Evolutionary conservation across 2,329 filamentous ascomycete species (phyloP).

Genomic region (Aspergillus ochraceus): DNA sequence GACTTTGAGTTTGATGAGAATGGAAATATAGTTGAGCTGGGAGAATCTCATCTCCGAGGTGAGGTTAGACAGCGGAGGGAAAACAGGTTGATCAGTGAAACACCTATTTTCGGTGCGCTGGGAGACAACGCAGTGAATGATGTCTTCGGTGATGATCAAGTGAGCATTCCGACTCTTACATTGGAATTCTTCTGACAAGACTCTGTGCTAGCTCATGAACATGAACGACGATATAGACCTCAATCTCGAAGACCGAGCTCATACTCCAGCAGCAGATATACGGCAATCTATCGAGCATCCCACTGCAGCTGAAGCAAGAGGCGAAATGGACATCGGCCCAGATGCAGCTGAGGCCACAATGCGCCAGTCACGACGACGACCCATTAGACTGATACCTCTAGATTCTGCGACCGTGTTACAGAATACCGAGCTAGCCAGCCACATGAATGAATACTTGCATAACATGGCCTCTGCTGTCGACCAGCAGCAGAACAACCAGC

Average conservation of each 20-base stretch:
- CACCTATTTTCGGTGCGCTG: slow-evolving; percentile 40
- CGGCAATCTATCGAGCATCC: not conserved
- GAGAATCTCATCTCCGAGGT: slow-evolving; percentile 7
- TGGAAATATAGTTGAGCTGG: slow-evolving; percentile 57
- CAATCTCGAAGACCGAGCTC: not conserved
- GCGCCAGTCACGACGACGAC: slow-evolving; percentile 31
- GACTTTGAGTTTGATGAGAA: slow-evolving; percentile 64
- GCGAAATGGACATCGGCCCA: not conserved
- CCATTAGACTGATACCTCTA: slow-evolving; percentile 42
- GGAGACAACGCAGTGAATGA: slow-evolving; percentile 37
- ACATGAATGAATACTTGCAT: slow-evolving; percentile 58
- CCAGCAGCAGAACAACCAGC: slow-evolving; percentile 46
- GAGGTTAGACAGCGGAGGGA: slow-evolving; percentile 9
- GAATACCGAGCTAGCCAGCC: slow-evolving; percentile 57
- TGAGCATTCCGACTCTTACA: not conserved
- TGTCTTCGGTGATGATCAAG: slow-evolving; percentile 21
- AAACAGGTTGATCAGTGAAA: slow-evolving; percentile 29
- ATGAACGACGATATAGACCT: slow-evolving; percentile 32
- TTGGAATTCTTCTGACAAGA: not conserved
- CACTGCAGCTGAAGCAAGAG: not conserved
- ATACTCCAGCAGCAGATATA: not conserved
- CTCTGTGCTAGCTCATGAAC: slow-evolving; percentile 23
- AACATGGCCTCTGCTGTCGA: slow-evolving; percentile 58
- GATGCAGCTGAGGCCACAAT: slow-evolving; percentile 19
- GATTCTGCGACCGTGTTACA: slow-evolving; percentile 55